Conservation (phyloP, 345 rosid species). For the Sisymbrium altissimum region DNA sequence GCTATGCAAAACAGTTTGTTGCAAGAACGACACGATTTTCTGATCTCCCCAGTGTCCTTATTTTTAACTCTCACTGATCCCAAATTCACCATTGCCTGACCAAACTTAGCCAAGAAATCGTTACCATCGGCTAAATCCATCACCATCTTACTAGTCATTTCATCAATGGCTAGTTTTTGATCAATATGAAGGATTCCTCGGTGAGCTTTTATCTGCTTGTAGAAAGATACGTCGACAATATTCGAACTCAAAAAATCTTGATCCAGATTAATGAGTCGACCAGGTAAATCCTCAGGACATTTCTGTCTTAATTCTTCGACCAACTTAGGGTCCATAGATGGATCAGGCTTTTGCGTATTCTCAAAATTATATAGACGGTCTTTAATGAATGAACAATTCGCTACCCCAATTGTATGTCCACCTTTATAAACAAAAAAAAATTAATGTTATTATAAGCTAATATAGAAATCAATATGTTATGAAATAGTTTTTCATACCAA, state of each 20-base stretch:
- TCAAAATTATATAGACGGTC: constrained; percentile 43
- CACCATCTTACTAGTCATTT: constrained; percentile 33
- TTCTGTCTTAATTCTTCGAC: constrained; percentile 17
- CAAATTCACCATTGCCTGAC: constrained; percentile 53
- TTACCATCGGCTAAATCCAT: constrained; percentile 21
- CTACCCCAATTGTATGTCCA: constrained; percentile 53
- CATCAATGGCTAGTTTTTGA: constrained; percentile 43
- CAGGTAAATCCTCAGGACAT: constrained; percentile 33
- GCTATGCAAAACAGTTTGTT: neutral
- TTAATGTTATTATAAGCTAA: neutral
- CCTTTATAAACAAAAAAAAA: constrained; percentile 17
- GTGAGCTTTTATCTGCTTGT: constrained; percentile 33
- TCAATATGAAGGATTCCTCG: constrained; percentile 56
- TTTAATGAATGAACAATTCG: constrained; percentile 43
- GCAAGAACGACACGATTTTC: constrained; percentile 46
- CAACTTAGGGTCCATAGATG: constrained; percentile 36
- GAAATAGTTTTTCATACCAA: constrained; percentile 36
- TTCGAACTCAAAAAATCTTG: constrained; percentile 39
- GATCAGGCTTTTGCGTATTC: constrained; percentile 36
- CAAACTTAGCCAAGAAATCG: constrained; percentile 43
- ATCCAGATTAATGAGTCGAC: constrained; percentile 42
- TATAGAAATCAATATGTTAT: neutral
- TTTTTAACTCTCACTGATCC: constrained; percentile 36
- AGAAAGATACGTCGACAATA: constrained; percentile 48
- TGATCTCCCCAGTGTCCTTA: constrained; percentile 40